A percentile compares a stretch with the other conserved stretches of the same genome.
These are phyloP conservation scores for Syncephalastrum racemosum DNA, from an alignment of 371 early-diverging fungal species.

Conservation along the genomic window DNA sequence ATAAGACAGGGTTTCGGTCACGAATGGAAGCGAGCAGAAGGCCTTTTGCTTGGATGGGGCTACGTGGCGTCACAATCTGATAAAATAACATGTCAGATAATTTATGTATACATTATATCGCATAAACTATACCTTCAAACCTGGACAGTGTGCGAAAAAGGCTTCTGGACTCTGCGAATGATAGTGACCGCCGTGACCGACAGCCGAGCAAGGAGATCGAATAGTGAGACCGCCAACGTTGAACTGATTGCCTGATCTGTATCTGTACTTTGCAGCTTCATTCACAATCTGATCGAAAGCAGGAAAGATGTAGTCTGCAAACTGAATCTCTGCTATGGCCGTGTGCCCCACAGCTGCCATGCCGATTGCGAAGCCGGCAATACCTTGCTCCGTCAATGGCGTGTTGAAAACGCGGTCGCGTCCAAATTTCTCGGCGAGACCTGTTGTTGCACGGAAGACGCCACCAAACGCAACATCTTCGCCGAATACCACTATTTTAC, in stretches of 20 bases:
- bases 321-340: slow-evolving; percentile 98
- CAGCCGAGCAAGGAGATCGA: slow-evolving; percentile 92
- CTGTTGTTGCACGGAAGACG: slow-evolving; percentile 95
- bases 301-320: slow-evolving; percentile 97
- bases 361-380: slow-evolving; percentile 97
- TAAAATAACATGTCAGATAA: slow-evolving; percentile 11
- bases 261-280: slow-evolving; percentile 97
- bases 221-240: slow-evolving; percentile 91
- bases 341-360: slow-evolving; percentile 96
- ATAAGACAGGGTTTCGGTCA: slow-evolving; percentile 93
- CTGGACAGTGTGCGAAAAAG: slow-evolving; percentile 95
- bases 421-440: slow-evolving; percentile 89
- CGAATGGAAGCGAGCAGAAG: slow-evolving; percentile 90
- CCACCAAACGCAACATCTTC: slow-evolving; percentile 99
- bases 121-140: slow-evolving; percentile 67
- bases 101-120: background rate
- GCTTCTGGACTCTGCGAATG: slow-evolving; percentile 97
- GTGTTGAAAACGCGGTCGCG: slow-evolving; percentile 95
- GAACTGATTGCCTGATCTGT: slow-evolving; percentile 93
- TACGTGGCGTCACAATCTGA: slow-evolving; percentile 87
- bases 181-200: slow-evolving; percentile 97
- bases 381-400: slow-evolving; percentile 95
- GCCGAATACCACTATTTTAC: slow-evolving; percentile 83
- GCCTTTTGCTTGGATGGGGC: slow-evolving; percentile 97
- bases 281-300: slow-evolving; percentile 99